Evolutionary conservation across 345 rosid genomes (phyloP), one percentile per base, ranked within the genome.

Genomic region (Psidium guajava): DNA sequence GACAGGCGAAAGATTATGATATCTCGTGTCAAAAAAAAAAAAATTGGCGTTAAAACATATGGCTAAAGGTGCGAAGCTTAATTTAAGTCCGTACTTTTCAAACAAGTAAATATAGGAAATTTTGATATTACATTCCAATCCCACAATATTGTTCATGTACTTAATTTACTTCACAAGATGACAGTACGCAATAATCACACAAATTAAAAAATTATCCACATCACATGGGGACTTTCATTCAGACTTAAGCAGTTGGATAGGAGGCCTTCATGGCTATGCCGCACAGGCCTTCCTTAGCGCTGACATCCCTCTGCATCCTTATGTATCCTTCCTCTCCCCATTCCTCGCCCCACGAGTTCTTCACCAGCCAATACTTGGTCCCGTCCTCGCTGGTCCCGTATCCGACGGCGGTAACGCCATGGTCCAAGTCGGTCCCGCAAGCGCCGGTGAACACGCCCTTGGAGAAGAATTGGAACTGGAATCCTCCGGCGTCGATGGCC

Each of bases 271-370:
- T 69, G 7, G 82, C 87, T 2, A 86, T 82, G 82, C 82, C 87
- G 77, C 82, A 91, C 81, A 40, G 83, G 85, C 93, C 84, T 90
- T 89, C 86, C 86, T 42, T 2, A 42, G 5, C 6, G 44, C n/a
- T 42, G 44, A 42, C 36, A 36, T 36, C 36, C 74, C 92, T 89
- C 56, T 82, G 86, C 87, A 92, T 86, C 81, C 91, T 84, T 47
- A 90, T 86, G 44, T 89, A 90, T 2, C 93, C 93, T 5, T 84
- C 49, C 57, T 92, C 93, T 3, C 92, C 93, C 91, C 92, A 92
- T 2, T 54, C 81, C 28, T 21, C 7, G 3, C 92, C 91, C 92
- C 92, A 92, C 8, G 91, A 92, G 80, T 92, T 92, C 85, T 90
- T 92, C 80, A 90, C 92, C 13, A 90, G 24, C 93, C 92, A 90